Percentiles rank a stretch among this genome's conserved stretches.
Evolutionary conservation across 164 flowering plant genomes (phyloP).

Genomic region (Platanus orientalis): DNA sequence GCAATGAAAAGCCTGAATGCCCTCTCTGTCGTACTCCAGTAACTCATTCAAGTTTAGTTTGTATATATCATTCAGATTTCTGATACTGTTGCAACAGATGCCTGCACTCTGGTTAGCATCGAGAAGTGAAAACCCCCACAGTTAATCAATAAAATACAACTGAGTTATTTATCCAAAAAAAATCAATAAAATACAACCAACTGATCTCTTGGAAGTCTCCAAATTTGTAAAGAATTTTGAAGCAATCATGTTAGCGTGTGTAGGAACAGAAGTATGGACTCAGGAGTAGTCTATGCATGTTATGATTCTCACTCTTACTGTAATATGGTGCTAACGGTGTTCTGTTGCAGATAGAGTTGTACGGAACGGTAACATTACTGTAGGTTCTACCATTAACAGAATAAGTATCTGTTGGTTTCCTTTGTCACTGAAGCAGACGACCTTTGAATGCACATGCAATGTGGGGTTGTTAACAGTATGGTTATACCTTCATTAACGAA

Average conservation of each 20-base stretch:
- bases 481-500: no score
- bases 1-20: slow-evolving; percentile 98
- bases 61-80: slow-evolving; percentile 91
- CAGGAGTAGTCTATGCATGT: no score
- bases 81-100: slow-evolving; percentile 16
- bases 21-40: slow-evolving; percentile 91
- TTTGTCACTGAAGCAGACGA: no score
- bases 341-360: no score
- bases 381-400: no score
- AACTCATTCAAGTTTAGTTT: slow-evolving; percentile 85
- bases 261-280: no score
- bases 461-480: no score
- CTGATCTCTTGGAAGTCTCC: not conserved
- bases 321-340: no score
- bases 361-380: no score
- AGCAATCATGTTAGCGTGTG: not conserved
- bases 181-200: not conserved
- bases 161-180: no score
- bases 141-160: not conserved
- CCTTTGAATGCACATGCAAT: no score
- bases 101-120: not conserved
- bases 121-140: not conserved
- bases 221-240: not conserved
- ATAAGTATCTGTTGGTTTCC: not conserved
- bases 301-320: no score